These are phyloP conservation scores for Stropharia rugosoannulata DNA, from an alignment of 768 basidiomycete species.

Conservation along the genomic window DNA sequence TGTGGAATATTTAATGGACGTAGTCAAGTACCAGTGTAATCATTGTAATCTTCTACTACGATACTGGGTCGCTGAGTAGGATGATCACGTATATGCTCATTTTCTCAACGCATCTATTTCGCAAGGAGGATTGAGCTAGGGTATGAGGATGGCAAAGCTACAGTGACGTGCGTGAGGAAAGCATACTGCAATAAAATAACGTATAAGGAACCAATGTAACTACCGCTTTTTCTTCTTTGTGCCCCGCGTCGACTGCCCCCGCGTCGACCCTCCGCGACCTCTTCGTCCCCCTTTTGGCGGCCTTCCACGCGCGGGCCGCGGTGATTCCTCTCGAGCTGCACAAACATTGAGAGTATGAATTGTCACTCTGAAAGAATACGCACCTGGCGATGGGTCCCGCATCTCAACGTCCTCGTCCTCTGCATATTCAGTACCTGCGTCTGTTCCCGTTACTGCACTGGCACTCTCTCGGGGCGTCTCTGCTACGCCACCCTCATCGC, in stretches of 20 bases:
- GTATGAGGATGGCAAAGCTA: too few species aligned
- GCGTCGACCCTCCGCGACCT: conserved; percentile 27
- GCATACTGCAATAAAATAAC: conserved; percentile 5
- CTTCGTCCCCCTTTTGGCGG: conserved; percentile 31
- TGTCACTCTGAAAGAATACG: conserved; percentile 15
- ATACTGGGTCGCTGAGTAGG: too few species aligned
- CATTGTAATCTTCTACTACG: too few species aligned
- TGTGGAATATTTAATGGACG: not conserved
- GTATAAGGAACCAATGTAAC: not conserved
- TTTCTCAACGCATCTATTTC: too few species aligned
- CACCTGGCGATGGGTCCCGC: conserved; percentile 60
- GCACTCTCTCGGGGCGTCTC: conserved; percentile 67
- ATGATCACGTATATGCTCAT: too few species aligned
- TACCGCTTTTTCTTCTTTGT: conserved; percentile 49
- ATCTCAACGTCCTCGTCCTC: conserved; percentile 68
- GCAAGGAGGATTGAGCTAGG: too few species aligned
- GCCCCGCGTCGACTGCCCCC: conserved; percentile 32
- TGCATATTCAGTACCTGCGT: conserved; percentile 64
- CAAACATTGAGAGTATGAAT: conserved; percentile 5
- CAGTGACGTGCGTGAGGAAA: not conserved
- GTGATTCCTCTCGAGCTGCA: conserved; percentile 34
- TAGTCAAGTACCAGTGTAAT: too few species aligned
- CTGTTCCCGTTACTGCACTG: conserved; percentile 72
- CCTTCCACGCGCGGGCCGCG: conserved; percentile 35
- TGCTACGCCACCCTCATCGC: conserved; percentile 55